phyloP scores from a whole-genome alignment of 345 rosid species.

The Hibiscus trionum region DNA sequence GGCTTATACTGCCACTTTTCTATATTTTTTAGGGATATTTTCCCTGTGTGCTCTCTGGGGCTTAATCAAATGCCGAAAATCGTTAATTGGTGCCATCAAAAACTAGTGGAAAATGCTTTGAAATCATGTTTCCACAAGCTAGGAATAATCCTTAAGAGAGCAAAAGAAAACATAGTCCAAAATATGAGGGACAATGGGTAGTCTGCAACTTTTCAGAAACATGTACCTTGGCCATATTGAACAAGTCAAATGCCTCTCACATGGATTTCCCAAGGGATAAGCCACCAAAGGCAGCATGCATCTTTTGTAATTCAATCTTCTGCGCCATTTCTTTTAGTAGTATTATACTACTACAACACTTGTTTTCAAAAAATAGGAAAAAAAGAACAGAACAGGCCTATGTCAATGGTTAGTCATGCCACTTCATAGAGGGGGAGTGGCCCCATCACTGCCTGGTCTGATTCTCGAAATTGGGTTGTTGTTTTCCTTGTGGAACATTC shows the following conservation, averaged over 20 bases:
- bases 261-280: constrained; percentile 7
- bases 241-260: neutral
- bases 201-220: neutral
- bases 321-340: neutral
- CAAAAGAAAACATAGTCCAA: neutral
- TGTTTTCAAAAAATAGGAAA: neutral
- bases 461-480: constrained; percentile 8
- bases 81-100: too few species aligned
- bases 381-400: neutral
- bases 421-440: neutral
- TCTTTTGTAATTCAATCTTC: neutral
- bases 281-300: constrained; percentile 4
- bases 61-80: too few species aligned
- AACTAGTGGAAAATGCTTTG: too few species aligned
- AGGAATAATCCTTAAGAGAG: neutral
- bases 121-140: neutral
- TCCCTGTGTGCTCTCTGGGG: neutral
- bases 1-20: too few species aligned
- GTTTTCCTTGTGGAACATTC: constrained; percentile 7
- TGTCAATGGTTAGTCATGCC: neutral
- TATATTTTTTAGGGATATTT: neutral
- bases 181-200: neutral
- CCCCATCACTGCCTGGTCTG: constrained; percentile 10
- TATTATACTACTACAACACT: neutral
- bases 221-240: neutral